Conservation (phyloP, 495 filamentous ascomycete species). For the Cudoniella acicularis region DNA sequence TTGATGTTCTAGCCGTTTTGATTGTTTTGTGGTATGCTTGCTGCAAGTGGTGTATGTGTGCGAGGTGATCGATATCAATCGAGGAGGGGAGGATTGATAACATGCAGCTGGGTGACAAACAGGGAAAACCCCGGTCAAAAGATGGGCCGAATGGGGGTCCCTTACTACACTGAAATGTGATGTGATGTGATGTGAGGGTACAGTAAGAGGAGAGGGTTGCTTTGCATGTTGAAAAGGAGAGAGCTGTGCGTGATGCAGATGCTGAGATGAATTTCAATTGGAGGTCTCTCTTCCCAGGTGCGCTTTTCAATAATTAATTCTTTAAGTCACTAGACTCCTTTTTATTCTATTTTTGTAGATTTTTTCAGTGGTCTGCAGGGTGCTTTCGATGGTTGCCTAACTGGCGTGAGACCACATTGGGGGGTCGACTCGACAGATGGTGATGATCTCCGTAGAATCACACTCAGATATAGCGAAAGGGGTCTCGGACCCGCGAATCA, state of each 20-base stretch:
- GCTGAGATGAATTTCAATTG: too few relatives aligned
- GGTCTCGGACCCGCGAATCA: neutral
- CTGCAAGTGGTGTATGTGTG: neutral
- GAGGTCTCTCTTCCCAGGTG: neutral
- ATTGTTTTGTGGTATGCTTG: neutral
- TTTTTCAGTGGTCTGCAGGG: neutral
- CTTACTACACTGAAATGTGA: neutral
- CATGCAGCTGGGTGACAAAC: neutral
- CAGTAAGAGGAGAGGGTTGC: neutral
- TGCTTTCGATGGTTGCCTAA: neutral
- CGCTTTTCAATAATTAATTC: neutral
- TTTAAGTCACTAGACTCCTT: neutral
- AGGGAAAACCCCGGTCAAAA: neutral
- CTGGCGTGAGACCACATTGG: neutral
- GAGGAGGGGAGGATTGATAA: neutral
- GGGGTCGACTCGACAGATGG: too few relatives aligned
- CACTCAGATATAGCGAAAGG: neutral
- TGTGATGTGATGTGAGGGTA: neutral
- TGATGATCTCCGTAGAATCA: neutral
- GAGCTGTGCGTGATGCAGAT: too few relatives aligned
- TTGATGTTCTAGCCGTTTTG: neutral
- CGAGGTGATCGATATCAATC: neutral
- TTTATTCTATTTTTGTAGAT: neutral
- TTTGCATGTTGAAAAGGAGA: neutral
- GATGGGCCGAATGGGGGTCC: too few relatives aligned